phyloP scores from a whole-genome alignment of 2,329 filamentous ascomycete species.

The Fonsecaea pedrosoi region DNA sequence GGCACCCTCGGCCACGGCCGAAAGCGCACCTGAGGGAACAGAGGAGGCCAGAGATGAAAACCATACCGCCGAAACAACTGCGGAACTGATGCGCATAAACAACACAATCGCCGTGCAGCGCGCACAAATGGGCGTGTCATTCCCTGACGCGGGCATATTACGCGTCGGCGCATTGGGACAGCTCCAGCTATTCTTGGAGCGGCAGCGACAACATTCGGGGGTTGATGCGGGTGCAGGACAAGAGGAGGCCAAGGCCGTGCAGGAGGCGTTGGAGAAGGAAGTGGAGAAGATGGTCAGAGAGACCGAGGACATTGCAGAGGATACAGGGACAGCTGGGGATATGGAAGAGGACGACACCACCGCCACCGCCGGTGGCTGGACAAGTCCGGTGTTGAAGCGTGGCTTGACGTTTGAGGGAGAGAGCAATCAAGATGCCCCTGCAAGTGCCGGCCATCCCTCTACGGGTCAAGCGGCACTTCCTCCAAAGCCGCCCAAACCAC shows the following conservation, averaged over 20 bases:
- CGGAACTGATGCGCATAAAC: constrained; percentile 43
- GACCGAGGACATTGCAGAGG: constrained; percentile 56
- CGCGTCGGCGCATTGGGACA: constrained; percentile 55
- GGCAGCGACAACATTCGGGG: constrained; percentile 58
- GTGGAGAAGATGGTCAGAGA: constrained; percentile 57
- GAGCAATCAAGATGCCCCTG: neutral
- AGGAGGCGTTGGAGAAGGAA: constrained; percentile 51
- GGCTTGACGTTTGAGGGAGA: neutral
- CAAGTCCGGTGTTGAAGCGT: constrained; percentile 41
- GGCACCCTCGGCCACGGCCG: neutral
- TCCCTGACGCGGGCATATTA: constrained; percentile 54
- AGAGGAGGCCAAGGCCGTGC: constrained; percentile 56
- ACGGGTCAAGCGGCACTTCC: neutral
- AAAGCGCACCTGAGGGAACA: constrained; percentile 7
- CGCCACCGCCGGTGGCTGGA: constrained; percentile 47
- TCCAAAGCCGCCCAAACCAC: constrained; percentile 12
- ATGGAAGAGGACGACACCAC: constrained; percentile 39
- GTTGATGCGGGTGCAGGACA: constrained; percentile 34
- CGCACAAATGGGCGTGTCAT: constrained; percentile 53
- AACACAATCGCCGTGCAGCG: constrained; percentile 45
- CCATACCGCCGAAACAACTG: constrained; percentile 27
- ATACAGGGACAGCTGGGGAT: constrained; percentile 51
- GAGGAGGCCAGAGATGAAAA: constrained; percentile 11
- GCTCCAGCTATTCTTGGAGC: constrained; percentile 50
- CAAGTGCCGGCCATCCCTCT: neutral